phyloP scores from a whole-genome alignment of 257 asterid genomes.

The Nicotiana knightiana region DNA sequence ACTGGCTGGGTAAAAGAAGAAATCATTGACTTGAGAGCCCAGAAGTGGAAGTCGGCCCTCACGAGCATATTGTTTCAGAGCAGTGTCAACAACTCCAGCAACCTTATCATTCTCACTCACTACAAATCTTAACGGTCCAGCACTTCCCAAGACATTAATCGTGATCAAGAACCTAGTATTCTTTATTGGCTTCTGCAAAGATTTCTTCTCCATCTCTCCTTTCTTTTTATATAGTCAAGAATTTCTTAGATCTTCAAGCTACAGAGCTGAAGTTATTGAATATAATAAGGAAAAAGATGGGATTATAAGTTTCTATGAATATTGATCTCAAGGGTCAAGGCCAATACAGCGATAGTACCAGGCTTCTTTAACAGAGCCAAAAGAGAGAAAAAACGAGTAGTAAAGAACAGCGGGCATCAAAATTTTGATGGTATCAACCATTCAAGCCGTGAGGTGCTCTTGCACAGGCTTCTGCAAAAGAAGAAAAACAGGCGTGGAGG shows the following conservation, averaged over 20 bases:
- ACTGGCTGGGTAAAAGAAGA: conserved; percentile 42
- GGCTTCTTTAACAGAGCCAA: background rate
- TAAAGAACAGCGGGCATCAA: background rate
- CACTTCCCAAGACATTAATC: conserved; percentile 44
- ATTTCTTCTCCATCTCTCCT: background rate
- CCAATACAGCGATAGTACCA: conserved; percentile 25
- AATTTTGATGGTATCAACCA: background rate
- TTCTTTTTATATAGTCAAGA: background rate
- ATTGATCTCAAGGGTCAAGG: conserved; percentile 10
- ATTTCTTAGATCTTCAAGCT: background rate
- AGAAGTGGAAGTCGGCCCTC: conserved; percentile 54
- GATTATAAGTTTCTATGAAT: background rate
- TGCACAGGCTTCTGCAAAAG: background rate
- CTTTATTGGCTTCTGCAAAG: too few species aligned
- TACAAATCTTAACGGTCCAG: conserved; percentile 55
- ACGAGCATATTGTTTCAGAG: conserved; percentile 38
- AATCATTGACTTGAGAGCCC: conserved; percentile 22
- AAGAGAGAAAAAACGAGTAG: background rate
- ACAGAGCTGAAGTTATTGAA: too few species aligned
- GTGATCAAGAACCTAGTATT: conserved; percentile 31
- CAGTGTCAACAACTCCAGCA: conserved; percentile 27
- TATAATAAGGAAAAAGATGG: too few species aligned
- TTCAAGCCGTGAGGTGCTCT: background rate
- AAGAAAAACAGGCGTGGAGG: background rate
- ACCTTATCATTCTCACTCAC: conserved; percentile 37